Evolutionary conservation across 257 asterid genomes (phyloP), one percentile per base, ranked within the genome.

Genomic region (Echium plantagineum): DNA sequence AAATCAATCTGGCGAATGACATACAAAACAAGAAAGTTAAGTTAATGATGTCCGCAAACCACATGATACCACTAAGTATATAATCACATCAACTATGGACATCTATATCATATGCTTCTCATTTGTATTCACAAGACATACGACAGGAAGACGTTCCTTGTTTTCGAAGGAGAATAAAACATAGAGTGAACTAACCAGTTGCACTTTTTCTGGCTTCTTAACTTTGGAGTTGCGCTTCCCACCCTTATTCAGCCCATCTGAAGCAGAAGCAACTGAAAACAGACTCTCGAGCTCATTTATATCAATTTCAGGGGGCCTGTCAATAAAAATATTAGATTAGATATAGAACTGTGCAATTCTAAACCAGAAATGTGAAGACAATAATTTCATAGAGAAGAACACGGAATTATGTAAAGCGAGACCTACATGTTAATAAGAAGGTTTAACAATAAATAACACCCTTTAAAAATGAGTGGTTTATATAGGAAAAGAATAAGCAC

Each of bases 241-340:
- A 55, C 72, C 88, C 77, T 87, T 90, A 62, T 66, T 81, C 69
- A 74, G 65, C n/a, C 77, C 79, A 72, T 87, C 98, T 63, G 95
- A 72, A 75, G 87, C 82, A 71, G 98, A 85, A 68, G 96, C 98
- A 65, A 89, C 86, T 4, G 98, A 91, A 83, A 91, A 91, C 68
- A 87, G 88, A 84, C 88, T 91, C 81, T 87, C 95, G 70, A 91
- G 96, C 88, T 91, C 98, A 62, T 85, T 72, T 66, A 91, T 85
- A 75, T 90, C 98, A 73, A 90, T 90, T 79, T 85, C 96, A 73
- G 98, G 98, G 56, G 96, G 89, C 86, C 98, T 90, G 61, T 70
- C 46, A 12, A 35, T 35, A 60, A 58, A 63, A 51, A 55, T 18
- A 53, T 19, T 16, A 57, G 12, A 15, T 65, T 38, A 55, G 57